phyloP scores from a whole-genome alignment of 2,329 filamentous ascomycete genomes.

The Trichoderma breve region DNA sequence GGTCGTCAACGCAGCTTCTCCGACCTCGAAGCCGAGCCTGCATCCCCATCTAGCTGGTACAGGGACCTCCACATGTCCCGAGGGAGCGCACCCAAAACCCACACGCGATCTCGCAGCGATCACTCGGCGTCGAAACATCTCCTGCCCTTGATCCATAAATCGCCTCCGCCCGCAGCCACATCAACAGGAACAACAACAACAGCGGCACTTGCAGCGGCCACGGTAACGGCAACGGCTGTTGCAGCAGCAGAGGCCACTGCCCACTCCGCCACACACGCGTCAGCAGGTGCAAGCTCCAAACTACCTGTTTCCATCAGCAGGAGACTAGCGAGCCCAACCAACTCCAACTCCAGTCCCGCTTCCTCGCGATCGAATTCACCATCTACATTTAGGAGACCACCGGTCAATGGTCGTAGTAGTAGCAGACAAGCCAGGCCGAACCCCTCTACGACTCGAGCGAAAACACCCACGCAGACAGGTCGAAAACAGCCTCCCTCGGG shows the following conservation, averaged over 20 bases:
- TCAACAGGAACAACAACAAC: neutral
- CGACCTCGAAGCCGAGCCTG: constrained; percentile 55
- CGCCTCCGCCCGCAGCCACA: constrained; percentile 21
- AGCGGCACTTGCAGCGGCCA: constrained; percentile 1
- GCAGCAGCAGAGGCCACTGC: constrained; percentile 8
- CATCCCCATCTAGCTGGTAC: constrained; percentile 68
- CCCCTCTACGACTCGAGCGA: constrained; percentile 39
- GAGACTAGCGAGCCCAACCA: constrained; percentile 44
- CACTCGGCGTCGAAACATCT: constrained; percentile 41
- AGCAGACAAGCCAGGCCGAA: constrained; percentile 37
- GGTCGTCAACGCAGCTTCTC: constrained; percentile 55
- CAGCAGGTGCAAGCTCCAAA: constrained; percentile 39
- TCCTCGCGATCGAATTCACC: constrained; percentile 59
- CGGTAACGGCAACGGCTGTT: constrained; percentile 2
- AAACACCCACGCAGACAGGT: constrained; percentile 38
- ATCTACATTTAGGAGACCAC: constrained; percentile 43
- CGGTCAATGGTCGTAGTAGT: constrained; percentile 35
- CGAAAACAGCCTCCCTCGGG: constrained; percentile 43
- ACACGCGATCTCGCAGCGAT: constrained; percentile 60
- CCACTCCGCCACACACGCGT: constrained; percentile 26
- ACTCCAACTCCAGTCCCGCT: constrained; percentile 43
- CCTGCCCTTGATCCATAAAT: constrained; percentile 34
- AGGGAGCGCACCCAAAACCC: constrained; percentile 32
- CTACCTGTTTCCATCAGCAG: constrained; percentile 45
- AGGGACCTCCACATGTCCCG: constrained; percentile 36